A percentile compares a stretch with the other conserved stretches of the same genome.
phyloP scores from a whole-genome alignment of 108 stramenopile genomes.

The Nannochloropsis granulata region DNA sequence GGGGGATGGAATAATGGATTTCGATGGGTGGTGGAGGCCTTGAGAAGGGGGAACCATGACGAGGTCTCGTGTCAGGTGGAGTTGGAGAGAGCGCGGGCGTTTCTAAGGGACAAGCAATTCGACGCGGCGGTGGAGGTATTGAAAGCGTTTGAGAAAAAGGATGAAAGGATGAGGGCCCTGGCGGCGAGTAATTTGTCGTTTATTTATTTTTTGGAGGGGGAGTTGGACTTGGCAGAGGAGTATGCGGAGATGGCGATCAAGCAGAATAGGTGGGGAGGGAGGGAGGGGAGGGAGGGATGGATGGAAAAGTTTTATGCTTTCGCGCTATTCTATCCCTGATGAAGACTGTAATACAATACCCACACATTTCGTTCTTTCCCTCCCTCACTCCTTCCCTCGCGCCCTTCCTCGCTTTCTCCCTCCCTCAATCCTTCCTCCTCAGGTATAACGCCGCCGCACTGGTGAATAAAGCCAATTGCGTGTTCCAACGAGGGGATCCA shows the following conservation, averaged over 20 bases:
- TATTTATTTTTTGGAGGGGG: constrained; percentile 68
- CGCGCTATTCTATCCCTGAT: too few relatives aligned
- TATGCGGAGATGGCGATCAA: constrained; percentile 63
- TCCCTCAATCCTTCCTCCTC: neutral
- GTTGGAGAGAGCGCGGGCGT: constrained; percentile 49
- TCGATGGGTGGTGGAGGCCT: constrained; percentile 53
- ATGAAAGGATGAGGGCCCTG: constrained; percentile 48
- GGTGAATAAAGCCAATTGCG: constrained; percentile 78
- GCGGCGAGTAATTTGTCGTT: constrained; percentile 69
- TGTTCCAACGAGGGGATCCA: constrained; percentile 49
- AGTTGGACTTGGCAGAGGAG: constrained; percentile 45
- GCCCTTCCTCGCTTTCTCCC: neutral
- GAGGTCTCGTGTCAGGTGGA: constrained; percentile 48
- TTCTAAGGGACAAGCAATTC: constrained; percentile 43
- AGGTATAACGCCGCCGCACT: constrained; percentile 68
- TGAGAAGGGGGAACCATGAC: constrained; percentile 44
- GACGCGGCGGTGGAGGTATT: constrained; percentile 44
- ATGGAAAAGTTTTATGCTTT: too few relatives aligned
- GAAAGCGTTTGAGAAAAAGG: constrained; percentile 62
- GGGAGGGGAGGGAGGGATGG: neutral
- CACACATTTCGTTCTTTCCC: neutral
- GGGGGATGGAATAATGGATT: constrained; percentile 48
- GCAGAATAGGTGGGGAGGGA: constrained; percentile 29
- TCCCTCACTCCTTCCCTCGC: neutral
- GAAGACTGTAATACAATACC: too few relatives aligned